Percentiles rank a stretch among this genome's conserved stretches.
Conservation (phyloP, 2,329 filamentous ascomycete genomes). For the Fulvia fulva region DNA sequence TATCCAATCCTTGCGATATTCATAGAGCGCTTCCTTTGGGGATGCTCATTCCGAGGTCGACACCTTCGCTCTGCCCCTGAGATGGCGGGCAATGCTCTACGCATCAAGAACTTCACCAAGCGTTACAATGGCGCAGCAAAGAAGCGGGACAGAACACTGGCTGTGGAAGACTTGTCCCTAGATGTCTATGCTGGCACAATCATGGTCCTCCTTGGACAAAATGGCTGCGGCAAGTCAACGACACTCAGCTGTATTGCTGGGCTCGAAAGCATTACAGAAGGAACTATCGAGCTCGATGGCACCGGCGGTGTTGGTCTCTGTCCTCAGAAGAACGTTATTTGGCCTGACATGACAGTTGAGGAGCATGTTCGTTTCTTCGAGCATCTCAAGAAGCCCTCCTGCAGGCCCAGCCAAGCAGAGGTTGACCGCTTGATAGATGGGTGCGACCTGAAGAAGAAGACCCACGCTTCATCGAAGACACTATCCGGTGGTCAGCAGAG, state of each 20-base stretch:
- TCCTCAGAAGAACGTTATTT: slow-evolving; percentile 90
- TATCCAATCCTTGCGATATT: slow-evolving; percentile 72
- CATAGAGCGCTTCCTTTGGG: slow-evolving; percentile 69
- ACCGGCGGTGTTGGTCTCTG: slow-evolving; percentile 79
- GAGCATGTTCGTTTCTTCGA: slow-evolving; percentile 86
- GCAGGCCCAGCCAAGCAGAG: slow-evolving; percentile 56
- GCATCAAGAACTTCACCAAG: slow-evolving; percentile 20
- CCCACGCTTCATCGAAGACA: slow-evolving; percentile 65
- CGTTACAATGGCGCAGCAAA: slow-evolving; percentile 16
- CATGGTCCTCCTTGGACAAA: slow-evolving; percentile 62
- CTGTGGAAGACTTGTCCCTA: slow-evolving; percentile 18
- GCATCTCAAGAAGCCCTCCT: slow-evolving; percentile 57
- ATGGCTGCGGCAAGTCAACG: slow-evolving; percentile 86
- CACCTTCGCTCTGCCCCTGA: slow-evolving; percentile 37
- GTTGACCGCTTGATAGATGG: slow-evolving; percentile 58
- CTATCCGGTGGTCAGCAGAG: slow-evolving; percentile 85
- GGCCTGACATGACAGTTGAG: slow-evolving; percentile 80
- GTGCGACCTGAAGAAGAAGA: slow-evolving; percentile 71
- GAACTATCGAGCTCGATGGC: slow-evolving; percentile 71
- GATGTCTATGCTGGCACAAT: slow-evolving; percentile 18
- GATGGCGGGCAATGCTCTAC: slow-evolving; percentile 19
- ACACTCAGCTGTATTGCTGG: slow-evolving; percentile 86
- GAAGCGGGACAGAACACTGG: slow-evolving; percentile 16
- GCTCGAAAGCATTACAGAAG: slow-evolving; percentile 70
- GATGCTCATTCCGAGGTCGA: slow-evolving; percentile 53